Conservation (phyloP, 1,284 basidiomycete genomes). For the Leccinum angustisporum region DNA sequence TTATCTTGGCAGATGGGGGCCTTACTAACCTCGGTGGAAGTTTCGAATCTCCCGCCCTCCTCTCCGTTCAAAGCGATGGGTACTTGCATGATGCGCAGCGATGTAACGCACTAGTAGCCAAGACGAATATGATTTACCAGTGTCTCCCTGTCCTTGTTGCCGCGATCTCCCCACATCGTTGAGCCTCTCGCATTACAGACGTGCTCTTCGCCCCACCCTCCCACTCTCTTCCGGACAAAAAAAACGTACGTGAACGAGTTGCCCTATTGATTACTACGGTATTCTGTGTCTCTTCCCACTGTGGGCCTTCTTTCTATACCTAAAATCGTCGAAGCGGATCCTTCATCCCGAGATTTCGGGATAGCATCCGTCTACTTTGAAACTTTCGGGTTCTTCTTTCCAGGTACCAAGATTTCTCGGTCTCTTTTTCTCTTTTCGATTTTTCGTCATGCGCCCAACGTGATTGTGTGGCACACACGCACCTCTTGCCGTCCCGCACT, state of each 20-base stretch:
- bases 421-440: background rate
- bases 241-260: background rate
- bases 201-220: background rate
- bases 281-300: background rate
- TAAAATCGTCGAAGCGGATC: background rate
- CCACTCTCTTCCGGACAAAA: background rate
- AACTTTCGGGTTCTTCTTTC: background rate
- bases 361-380: background rate
- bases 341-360: background rate
- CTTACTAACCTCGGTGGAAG: no score
- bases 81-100: background rate
- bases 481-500: no score
- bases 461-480: no score
- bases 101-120: background rate
- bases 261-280: background rate
- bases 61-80: background rate
- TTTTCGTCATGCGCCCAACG: background rate
- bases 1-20: no score
- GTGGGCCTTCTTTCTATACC: background rate
- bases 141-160: background rate
- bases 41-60: no score
- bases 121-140: background rate
- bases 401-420: background rate
- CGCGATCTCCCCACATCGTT: background rate
- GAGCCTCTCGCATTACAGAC: no score